Evolutionary conservation across 75 land plant genomes (phyloP).

Genomic region (Pseudotsuga menziesii): DNA sequence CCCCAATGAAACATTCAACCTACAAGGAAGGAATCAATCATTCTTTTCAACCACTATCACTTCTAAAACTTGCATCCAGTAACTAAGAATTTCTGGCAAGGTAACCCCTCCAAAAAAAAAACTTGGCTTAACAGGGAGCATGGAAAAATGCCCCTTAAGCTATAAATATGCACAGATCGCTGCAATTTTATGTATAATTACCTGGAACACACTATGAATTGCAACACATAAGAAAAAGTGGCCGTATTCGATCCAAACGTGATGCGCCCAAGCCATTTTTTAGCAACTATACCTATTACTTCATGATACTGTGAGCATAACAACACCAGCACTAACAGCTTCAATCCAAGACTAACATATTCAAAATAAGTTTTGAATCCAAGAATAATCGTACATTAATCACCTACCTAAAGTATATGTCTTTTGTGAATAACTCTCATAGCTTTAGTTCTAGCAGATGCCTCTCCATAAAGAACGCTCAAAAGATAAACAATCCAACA

Average conservation of each 20-base stretch:
- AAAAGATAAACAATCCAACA: conserved; percentile 51
- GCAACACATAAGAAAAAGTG: not conserved
- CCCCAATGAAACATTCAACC: conserved; percentile 2
- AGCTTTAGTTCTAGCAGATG: conserved; percentile 18
- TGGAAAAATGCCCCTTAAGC: no score
- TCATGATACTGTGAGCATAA: conserved; percentile 43
- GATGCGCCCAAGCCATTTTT: conserved; percentile 30
- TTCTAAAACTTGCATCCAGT: no score
- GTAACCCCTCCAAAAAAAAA: no score
- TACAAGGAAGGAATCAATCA: no score
- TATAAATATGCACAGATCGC: no score
- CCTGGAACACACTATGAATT: conserved; percentile 12
- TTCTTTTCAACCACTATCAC: no score
- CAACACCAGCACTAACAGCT: no score
- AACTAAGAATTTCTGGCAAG: no score
- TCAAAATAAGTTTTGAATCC: not conserved
- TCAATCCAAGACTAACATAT: not conserved
- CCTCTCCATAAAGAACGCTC: conserved; percentile 36
- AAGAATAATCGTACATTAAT: not conserved
- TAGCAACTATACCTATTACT: conserved; percentile 37
- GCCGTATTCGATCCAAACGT: conserved; percentile 48
- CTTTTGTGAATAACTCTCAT: conserved; percentile 10
- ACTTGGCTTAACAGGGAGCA: no score
- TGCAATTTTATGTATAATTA: not conserved
- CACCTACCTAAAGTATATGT: conserved; percentile 26